Conservation (phyloP, 2,329 filamentous ascomycete species). For the Diatrype stigma region DNA sequence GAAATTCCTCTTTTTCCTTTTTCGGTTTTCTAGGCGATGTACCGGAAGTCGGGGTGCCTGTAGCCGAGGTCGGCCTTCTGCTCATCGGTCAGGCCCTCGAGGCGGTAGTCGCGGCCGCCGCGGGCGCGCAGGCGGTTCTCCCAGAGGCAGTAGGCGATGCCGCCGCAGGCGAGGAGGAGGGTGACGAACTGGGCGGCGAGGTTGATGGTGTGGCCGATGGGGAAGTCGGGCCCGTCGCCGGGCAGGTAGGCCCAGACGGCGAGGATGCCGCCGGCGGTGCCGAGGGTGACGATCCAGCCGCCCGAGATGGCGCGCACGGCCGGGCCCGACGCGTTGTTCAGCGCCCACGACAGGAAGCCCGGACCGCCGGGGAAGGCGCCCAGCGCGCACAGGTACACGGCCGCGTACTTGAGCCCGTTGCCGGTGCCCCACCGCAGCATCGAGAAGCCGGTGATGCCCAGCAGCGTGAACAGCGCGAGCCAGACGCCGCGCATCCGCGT, state of each 20-base stretch:
- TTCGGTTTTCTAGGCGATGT: slow-evolving; percentile 38
- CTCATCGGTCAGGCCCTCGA: slow-evolving; percentile 44
- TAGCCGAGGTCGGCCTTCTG: slow-evolving; percentile 47
- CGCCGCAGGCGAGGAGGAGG: slow-evolving; percentile 40
- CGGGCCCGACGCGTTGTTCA: slow-evolving; percentile 56
- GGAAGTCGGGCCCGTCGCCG: slow-evolving; percentile 41
- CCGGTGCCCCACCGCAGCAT: slow-evolving; percentile 43
- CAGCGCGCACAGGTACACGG: slow-evolving; percentile 51
- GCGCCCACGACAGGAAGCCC: slow-evolving; percentile 53
- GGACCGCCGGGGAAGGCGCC: slow-evolving; percentile 57
- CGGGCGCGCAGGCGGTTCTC: slow-evolving; percentile 47
- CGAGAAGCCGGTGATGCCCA: slow-evolving; percentile 47
- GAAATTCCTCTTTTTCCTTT: neutral
- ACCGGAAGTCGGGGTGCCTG: slow-evolving; percentile 51
- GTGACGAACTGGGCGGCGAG: slow-evolving; percentile 44
- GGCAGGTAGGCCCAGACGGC: slow-evolving; percentile 52
- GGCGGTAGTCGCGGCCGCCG: slow-evolving; percentile 44
- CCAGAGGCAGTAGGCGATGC: slow-evolving; percentile 48
- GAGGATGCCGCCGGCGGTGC: slow-evolving; percentile 53
- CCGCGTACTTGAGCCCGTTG: slow-evolving; percentile 38
- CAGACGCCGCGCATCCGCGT: slow-evolving; percentile 38
- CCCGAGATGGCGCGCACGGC: slow-evolving; percentile 52
- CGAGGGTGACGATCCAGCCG: slow-evolving; percentile 51
- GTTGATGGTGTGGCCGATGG: slow-evolving; percentile 53
- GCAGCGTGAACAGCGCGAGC: slow-evolving; percentile 33